phyloP scores from a whole-genome alignment of 2,329 filamentous ascomycete species.

The Cladophialophora carrionii region DNA sequence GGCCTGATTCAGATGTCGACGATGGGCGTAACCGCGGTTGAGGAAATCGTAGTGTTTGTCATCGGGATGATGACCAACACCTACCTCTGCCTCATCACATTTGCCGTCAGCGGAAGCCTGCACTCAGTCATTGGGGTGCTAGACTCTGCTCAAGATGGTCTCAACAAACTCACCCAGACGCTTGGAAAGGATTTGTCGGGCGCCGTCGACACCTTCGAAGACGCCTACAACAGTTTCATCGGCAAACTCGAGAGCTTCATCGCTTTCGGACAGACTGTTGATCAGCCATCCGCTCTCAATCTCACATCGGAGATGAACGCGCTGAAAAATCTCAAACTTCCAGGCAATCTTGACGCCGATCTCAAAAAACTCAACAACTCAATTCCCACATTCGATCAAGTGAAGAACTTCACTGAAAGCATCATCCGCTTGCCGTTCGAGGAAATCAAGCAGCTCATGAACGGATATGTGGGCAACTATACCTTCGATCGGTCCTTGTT shows the following conservation, averaged over 20 bases:
- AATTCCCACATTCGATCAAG: constrained; percentile 80
- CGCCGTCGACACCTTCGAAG: constrained; percentile 55
- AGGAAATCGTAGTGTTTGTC: constrained; percentile 86
- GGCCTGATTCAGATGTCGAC: constrained; percentile 78
- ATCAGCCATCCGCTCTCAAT: constrained; percentile 61
- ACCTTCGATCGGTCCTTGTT: constrained; percentile 77
- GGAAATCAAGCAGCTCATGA: constrained; percentile 72
- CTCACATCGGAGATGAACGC: constrained; percentile 66
- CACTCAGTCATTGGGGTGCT: constrained; percentile 67
- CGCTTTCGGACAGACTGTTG: constrained; percentile 48
- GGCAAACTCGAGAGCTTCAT: constrained; percentile 56
- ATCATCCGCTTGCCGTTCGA: constrained; percentile 80
- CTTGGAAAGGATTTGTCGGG: constrained; percentile 53
- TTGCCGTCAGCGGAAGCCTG: constrained; percentile 78
- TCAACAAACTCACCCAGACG: constrained; percentile 59
- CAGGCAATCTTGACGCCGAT: constrained; percentile 67
- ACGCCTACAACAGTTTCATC: constrained; percentile 58
- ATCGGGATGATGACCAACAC: constrained; percentile 90
- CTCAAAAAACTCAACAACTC: constrained; percentile 74
- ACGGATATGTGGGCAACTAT: constrained; percentile 71
- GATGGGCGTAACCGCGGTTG: constrained; percentile 78
- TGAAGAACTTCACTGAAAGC: constrained; percentile 77
- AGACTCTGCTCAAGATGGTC: constrained; percentile 61
- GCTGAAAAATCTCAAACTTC: constrained; percentile 71
- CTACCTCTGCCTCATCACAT: constrained; percentile 84